phyloP scores from a whole-genome alignment of 768 basidiomycete species.

The Boletus rubropictus region DNA sequence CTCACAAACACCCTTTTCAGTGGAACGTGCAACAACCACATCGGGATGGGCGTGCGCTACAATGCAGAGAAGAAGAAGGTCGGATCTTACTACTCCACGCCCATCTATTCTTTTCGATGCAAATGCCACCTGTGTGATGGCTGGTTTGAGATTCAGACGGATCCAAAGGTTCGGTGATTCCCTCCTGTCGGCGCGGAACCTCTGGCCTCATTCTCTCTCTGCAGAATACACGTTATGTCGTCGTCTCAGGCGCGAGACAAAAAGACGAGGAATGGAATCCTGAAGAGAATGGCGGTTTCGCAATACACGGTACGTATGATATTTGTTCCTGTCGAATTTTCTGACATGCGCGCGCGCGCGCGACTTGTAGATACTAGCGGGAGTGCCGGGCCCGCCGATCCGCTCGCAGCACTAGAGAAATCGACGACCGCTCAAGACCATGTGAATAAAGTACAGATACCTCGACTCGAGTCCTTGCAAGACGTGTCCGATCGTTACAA shows the following conservation, averaged over 20 bases:
- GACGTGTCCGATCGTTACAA: constrained; percentile 72
- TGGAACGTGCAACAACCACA: constrained; percentile 90
- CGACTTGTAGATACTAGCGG: constrained; percentile 58
- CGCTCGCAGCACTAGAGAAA: constrained; percentile 86
- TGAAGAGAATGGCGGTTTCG: constrained; percentile 90
- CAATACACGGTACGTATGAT: constrained; percentile 62
- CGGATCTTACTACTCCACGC: constrained; percentile 90
- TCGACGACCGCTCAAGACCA: constrained; percentile 70
- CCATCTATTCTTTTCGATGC: constrained; percentile 92
- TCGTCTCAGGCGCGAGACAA: constrained; percentile 85
- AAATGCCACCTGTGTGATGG: constrained; percentile 95
- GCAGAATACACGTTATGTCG: constrained; percentile 93
- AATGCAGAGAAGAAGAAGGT: constrained; percentile 99
- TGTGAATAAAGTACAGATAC: constrained; percentile 66
- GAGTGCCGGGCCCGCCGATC: constrained; percentile 61
- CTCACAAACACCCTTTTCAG: constrained; percentile 36
- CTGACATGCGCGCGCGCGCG: background rate
- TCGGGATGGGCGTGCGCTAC: constrained; percentile 99
- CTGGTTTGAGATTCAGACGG: constrained; percentile 99
- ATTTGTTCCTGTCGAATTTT: background rate
- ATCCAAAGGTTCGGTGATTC: constrained; percentile 69
- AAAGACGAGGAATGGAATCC: constrained; percentile 98
- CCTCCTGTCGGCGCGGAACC: background rate
- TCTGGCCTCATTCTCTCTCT: background rate
- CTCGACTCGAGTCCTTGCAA: constrained; percentile 78